Evolutionary conservation across 441 rosid species (phyloP), one percentile per base, ranked within the genome.

Genomic region (Populus hybrid): DNA sequence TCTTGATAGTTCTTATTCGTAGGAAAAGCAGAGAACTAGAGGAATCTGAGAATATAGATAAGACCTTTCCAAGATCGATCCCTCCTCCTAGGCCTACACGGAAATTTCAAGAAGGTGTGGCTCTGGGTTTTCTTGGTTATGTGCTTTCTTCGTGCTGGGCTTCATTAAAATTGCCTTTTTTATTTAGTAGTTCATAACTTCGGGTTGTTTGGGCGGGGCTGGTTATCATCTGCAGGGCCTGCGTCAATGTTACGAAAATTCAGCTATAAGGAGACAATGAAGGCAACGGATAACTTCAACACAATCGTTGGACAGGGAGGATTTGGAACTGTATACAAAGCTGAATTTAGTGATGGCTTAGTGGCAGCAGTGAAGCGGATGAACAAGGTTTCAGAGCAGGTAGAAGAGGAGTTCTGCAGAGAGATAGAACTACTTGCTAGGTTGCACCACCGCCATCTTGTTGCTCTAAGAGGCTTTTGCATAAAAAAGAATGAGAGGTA

Each of bases 391-490:
- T 88, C 93, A 24, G 91, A 88, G 83, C 97, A 94, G 84, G 93
- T 88, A 42, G 91, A 93, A 82, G 87, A 85, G 64, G 97, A 90
- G 40, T 93, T 94, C 86, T 93, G 92, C 81, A 86, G 91, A 87
- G 99, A 96, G 87, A 88, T 94, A 45, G 98, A 94, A 86, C 98
- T 96, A 80, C 92, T 96, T 81, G 95, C 98, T 69, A 89, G 91
- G 83, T 86, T 96, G 24, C 98, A 96, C 87, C 99, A 96, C 73
- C 98, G 98, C 66, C 98, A 96, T 86, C 98, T 96, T 18, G 98
- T 94, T 72, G 76, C 95, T 81, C 87, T 96, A 23, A 90, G 86
- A 88, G 99, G 99, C 72, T 96, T 96, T 77, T 96, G 97, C 88
- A 83, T 86, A 38, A 81, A 89, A 74, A 96, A 88, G 68, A 85